Percentiles rank a stretch among this genome's conserved stretches.
phyloP scores from a whole-genome alignment of 1,139 yeast species.

The Geotrichum fermentans region DNA sequence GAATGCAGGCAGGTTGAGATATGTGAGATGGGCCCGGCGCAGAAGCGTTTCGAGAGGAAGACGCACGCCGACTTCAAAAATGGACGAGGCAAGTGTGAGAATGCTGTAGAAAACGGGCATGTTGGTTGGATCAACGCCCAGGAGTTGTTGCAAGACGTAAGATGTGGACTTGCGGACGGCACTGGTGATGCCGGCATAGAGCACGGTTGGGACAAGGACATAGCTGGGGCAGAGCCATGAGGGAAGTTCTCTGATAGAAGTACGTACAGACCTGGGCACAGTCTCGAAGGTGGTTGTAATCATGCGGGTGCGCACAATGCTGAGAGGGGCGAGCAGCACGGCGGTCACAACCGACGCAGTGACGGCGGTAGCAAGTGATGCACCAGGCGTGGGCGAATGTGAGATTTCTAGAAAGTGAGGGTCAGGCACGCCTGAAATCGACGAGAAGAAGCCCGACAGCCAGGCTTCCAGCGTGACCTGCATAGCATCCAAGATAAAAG shows the following conservation, averaged over 20 bases:
- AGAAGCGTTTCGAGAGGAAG: conserved; percentile 84
- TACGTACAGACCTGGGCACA: conserved; percentile 39
- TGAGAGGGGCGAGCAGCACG: conserved; percentile 74
- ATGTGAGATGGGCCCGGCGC: conserved; percentile 74
- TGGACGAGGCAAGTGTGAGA: conserved; percentile 49
- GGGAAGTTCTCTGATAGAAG: conserved; percentile 39
- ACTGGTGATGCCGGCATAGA: conserved; percentile 60
- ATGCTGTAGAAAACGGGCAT: conserved; percentile 59
- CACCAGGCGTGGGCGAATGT: conserved; percentile 72
- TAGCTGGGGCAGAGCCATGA: conserved; percentile 54
- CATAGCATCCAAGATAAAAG: conserved; percentile 72
- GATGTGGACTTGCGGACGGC: conserved; percentile 69
- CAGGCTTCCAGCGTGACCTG: conserved; percentile 82
- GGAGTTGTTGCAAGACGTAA: conserved; percentile 56
- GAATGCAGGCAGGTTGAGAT: conserved; percentile 39
- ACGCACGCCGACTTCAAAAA: conserved; percentile 62
- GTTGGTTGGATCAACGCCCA: conserved; percentile 65
- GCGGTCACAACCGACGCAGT: conserved; percentile 72
- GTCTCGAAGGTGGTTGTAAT: conserved; percentile 53
- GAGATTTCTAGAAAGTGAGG: conserved; percentile 81
- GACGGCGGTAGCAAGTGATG: conserved; percentile 62
- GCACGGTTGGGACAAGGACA: conserved; percentile 49
- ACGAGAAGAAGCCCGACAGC: conserved; percentile 83
- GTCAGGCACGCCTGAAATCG: conserved; percentile 80
- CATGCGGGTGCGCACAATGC: conserved; percentile 70